These are phyloP conservation scores for Colletotrichum magnum DNA, from an alignment of 2,329 filamentous ascomycete species.

Conservation along the genomic window DNA sequence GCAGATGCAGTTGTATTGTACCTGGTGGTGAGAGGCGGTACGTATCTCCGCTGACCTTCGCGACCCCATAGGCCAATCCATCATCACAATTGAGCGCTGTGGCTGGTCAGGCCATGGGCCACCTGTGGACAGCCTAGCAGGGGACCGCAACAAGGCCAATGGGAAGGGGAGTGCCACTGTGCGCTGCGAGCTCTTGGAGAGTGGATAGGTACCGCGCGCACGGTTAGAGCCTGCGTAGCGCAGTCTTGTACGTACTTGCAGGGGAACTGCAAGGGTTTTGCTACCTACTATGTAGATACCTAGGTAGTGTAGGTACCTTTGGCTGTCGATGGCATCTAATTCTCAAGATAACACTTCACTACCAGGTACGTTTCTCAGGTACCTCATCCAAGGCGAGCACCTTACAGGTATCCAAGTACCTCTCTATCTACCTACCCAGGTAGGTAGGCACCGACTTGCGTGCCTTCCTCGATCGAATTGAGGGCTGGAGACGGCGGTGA, in stretches of 20 bases:
- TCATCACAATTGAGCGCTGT: slow-evolving; percentile 6
- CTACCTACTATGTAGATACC: too few relatives aligned
- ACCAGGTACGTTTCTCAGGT: too few relatives aligned
- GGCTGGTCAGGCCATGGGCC: slow-evolving; percentile 28
- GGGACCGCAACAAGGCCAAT: slow-evolving; percentile 25
- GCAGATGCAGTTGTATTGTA: too few relatives aligned
- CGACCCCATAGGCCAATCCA: slow-evolving; percentile 5
- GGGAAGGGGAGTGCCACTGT: slow-evolving; percentile 10
- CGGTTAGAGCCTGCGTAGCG: slow-evolving; percentile 43
- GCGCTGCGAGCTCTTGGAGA: slow-evolving; percentile 10
- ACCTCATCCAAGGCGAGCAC: too few relatives aligned
- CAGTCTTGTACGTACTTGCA: slow-evolving; percentile 28
- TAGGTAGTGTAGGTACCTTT: neutral
- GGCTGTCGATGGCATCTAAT: neutral
- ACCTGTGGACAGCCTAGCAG: neutral
- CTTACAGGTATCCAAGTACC: too few relatives aligned
- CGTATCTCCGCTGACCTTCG: slow-evolving; percentile 13
- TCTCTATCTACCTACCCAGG: too few relatives aligned
- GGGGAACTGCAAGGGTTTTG: slow-evolving; percentile 3
- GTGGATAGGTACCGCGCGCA: slow-evolving; percentile 46
- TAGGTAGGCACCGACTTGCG: too few relatives aligned
- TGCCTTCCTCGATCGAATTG: too few relatives aligned
- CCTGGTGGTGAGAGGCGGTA: neutral
- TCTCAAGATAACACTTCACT: too few relatives aligned
- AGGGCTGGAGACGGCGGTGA: too few relatives aligned